Percentiles rank a stretch among this genome's conserved stretches.
Conservation (phyloP, 306 rosid species). For the Rosa rugosa region DNA sequence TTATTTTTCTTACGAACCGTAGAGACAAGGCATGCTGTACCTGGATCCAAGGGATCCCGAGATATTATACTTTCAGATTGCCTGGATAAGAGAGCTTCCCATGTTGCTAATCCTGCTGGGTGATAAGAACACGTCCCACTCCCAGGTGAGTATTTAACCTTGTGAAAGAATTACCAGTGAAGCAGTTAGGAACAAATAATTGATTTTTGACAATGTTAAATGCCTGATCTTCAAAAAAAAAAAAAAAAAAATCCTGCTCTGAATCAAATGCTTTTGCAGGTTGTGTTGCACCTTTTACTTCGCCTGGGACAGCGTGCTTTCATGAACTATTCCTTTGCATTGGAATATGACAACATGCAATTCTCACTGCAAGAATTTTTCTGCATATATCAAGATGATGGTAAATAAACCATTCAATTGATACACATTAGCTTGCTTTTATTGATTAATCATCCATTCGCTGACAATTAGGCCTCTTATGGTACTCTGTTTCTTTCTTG, state of each 20-base stretch:
- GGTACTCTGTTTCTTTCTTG: conserved; percentile 30
- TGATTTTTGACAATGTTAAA: not conserved
- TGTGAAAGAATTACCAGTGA: conserved; percentile 16
- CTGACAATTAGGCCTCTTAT: conserved; percentile 25
- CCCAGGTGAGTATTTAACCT: conserved; percentile 48
- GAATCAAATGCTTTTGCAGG: conserved; percentile 40
- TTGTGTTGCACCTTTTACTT: conserved; percentile 58
- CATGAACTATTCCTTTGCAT: conserved; percentile 51
- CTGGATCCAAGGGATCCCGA: conserved; percentile 47
- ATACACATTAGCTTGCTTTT: no score
- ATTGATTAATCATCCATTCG: conserved; percentile 12
- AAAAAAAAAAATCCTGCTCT: not conserved
- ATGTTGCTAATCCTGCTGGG: conserved; percentile 64
- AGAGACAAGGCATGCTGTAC: conserved; percentile 50
- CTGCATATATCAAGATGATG: conserved; percentile 44
- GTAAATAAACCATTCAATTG: conserved; percentile 31
- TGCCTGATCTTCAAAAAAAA: not conserved
- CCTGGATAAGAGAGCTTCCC: conserved; percentile 80
- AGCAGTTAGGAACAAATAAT: conserved; percentile 10
- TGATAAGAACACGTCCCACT: conserved; percentile 55
- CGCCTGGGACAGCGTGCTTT: conserved; percentile 62
- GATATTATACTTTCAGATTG: conserved; percentile 46
- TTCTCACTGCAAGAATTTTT: conserved; percentile 55
- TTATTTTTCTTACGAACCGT: conserved; percentile 25
- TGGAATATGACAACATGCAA: conserved; percentile 57